phyloP scores from a whole-genome alignment of 495 filamentous ascomycete genomes.

The Penicillium bialowiezense region DNA sequence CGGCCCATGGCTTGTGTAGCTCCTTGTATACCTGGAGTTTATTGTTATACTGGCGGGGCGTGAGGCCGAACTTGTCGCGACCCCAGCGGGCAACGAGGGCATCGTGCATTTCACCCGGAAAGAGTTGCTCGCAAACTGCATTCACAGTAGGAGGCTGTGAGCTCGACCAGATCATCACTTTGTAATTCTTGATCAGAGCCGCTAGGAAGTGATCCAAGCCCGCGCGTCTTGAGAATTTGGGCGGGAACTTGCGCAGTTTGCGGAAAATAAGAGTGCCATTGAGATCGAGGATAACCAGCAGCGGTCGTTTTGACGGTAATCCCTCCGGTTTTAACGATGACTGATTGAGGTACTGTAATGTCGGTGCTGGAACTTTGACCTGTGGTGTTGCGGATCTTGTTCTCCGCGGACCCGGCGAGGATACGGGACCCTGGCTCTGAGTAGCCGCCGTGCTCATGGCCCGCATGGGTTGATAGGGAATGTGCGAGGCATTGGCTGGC shows the following conservation, averaged over 20 bases:
- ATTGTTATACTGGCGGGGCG: slow-evolving; percentile 54
- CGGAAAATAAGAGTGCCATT: slow-evolving; percentile 88
- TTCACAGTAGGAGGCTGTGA: slow-evolving; percentile 68
- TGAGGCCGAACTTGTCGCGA: slow-evolving; percentile 74
- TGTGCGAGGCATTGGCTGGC: background rate
- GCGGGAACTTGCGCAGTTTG: slow-evolving; percentile 46
- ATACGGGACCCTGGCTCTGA: background rate
- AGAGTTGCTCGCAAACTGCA: slow-evolving; percentile 54
- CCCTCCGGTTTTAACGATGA: slow-evolving; percentile 29
- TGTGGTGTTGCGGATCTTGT: slow-evolving; percentile 15
- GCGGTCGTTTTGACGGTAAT: slow-evolving; percentile 32
- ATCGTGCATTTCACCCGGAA: slow-evolving; percentile 33
- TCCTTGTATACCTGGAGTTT: slow-evolving; percentile 88
- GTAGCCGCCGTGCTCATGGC: slow-evolving; percentile 20
- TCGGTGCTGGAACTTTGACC: slow-evolving; percentile 31
- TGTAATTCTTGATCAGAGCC: slow-evolving; percentile 63
- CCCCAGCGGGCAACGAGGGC: slow-evolving; percentile 70
- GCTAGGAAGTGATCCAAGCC: slow-evolving; percentile 62
- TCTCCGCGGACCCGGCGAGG: slow-evolving; percentile 1
- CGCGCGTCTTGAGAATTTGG: slow-evolving; percentile 58
- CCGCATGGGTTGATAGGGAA: slow-evolving; percentile 8
- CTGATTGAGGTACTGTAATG: slow-evolving; percentile 41
- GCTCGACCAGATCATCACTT: slow-evolving; percentile 88
- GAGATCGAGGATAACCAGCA: slow-evolving; percentile 85
- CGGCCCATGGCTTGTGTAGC: slow-evolving; percentile 67